Evolutionary conservation across 441 rosid species (phyloP).

Genomic region (Cnidoscolus chayamansa): DNA sequence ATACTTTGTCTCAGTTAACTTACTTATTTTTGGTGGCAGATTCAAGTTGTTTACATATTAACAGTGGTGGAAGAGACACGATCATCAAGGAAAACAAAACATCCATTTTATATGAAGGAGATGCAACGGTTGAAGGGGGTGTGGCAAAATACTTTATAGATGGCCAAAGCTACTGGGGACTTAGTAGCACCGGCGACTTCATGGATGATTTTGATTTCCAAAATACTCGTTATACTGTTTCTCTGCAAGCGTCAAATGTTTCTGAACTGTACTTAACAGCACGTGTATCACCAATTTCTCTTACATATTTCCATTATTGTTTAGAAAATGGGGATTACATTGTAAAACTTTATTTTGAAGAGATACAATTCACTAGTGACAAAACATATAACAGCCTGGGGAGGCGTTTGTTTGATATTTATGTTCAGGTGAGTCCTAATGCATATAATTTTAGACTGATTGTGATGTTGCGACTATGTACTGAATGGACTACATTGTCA

Average conservation of each 20-base stretch:
- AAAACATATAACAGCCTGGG: constrained; percentile 48
- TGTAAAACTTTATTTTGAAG: constrained; percentile 51
- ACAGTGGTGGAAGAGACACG: constrained; percentile 59
- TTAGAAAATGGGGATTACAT: constrained; percentile 53
- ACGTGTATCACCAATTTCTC: constrained; percentile 56
- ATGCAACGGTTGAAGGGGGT: constrained; percentile 53
- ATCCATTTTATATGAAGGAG: constrained; percentile 51
- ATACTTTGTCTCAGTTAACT: not conserved
- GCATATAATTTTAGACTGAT: too few species aligned
- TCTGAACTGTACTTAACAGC: constrained; percentile 44
- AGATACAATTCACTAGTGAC: constrained; percentile 46
- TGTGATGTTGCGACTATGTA: not conserved
- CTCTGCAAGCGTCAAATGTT: constrained; percentile 25
- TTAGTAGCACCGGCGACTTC: constrained; percentile 80
- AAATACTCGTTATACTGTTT: constrained; percentile 49
- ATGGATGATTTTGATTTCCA: constrained; percentile 67
- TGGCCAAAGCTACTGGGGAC: constrained; percentile 55
- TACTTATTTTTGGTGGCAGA: constrained; percentile 31
- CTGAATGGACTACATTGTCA: constrained; percentile 3
- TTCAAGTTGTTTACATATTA: constrained; percentile 55
- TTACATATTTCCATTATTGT: constrained; percentile 61
- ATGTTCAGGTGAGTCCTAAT: constrained; percentile 46
- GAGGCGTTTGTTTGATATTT: constrained; percentile 55
- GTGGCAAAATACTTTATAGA: constrained; percentile 45
- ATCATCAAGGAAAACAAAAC: constrained; percentile 33